A percentile compares a stretch with the other conserved stretches of the same genome.
Conservation (phyloP, 305 asterid species). For the Fraxinus greggii region DNA sequence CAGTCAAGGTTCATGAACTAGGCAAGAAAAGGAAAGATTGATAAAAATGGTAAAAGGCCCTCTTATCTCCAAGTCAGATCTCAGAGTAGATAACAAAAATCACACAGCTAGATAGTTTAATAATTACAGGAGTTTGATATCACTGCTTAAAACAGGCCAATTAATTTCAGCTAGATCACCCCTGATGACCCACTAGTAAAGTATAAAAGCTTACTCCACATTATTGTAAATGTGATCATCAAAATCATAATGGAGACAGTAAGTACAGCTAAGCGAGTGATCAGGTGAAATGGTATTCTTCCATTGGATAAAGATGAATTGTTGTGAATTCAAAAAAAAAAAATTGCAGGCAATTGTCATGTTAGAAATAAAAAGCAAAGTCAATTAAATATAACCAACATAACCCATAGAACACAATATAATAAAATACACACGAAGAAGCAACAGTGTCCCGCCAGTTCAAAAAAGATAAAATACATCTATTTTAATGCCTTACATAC, state of each 20-base stretch:
- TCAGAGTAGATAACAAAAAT: conserved; percentile 1
- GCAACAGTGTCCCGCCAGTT: background rate
- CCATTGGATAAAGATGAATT: background rate
- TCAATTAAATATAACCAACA: background rate
- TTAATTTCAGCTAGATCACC: background rate
- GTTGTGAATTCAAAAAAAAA: background rate
- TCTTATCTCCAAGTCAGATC: background rate
- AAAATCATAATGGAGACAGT: background rate
- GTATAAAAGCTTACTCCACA: conserved; percentile 6
- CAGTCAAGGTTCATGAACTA: conserved; percentile 24
- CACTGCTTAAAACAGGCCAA: background rate
- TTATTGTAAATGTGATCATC: background rate
- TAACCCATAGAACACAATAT: background rate
- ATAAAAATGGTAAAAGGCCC: conserved; percentile 10
- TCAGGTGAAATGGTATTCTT: background rate
- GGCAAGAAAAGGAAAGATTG: conserved; percentile 10
- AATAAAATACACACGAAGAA: background rate
- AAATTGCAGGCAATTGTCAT: background rate
- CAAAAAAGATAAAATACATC: background rate
- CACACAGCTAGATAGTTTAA: background rate
- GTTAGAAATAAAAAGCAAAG: background rate
- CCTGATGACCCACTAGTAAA: background rate
- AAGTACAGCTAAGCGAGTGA: background rate
- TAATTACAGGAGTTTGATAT: conserved; percentile 3
- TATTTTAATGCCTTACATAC: background rate